Evolutionary conservation across 2,329 filamentous ascomycete species (phyloP).

Genomic region (Monosporascus sp.): DNA sequence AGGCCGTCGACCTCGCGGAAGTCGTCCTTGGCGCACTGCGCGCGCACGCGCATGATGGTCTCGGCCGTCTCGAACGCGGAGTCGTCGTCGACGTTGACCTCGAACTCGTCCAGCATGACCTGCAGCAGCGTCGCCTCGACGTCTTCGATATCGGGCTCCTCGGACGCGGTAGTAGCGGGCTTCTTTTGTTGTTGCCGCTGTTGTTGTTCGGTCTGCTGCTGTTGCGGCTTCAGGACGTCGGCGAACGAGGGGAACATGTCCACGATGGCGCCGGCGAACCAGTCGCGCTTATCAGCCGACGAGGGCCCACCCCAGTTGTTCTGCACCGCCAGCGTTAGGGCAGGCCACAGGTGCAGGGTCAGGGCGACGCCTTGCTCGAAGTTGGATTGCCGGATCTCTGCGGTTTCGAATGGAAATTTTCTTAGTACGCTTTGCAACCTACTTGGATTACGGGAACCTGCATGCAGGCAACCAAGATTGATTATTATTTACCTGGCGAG

Average conservation of each 20-base stretch:
- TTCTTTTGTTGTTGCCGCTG: slow-evolving; percentile 9
- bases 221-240: slow-evolving; percentile 24
- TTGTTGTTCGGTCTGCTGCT: slow-evolving; percentile 7
- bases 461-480: background rate
- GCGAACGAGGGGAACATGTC: slow-evolving; percentile 72
- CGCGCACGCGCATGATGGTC: slow-evolving; percentile 63
- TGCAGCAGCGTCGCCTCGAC: slow-evolving; percentile 81
- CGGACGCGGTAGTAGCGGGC: slow-evolving; percentile 14
- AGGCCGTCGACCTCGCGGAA: slow-evolving; percentile 61
- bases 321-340: slow-evolving; percentile 79
- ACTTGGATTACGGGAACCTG: too few species aligned
- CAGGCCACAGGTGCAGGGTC: slow-evolving; percentile 80
- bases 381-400: slow-evolving; percentile 53
- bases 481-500: slow-evolving; percentile 18
- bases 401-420: background rate
- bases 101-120: slow-evolving; percentile 94
- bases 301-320: slow-evolving; percentile 85
- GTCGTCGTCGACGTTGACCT: slow-evolving; percentile 87
- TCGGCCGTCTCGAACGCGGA: slow-evolving; percentile 69
- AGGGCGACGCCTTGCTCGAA: slow-evolving; percentile 88
- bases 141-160: slow-evolving; percentile 67
- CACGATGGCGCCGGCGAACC: slow-evolving; percentile 84
- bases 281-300: slow-evolving; percentile 84
- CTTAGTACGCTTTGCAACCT: too few species aligned
- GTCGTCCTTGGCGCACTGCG: slow-evolving; percentile 59